A percentile compares a stretch with the other conserved stretches of the same genome.
Conservation (phyloP, 371 early-diverging fungal species). For the Funneliformis caledonium region DNA sequence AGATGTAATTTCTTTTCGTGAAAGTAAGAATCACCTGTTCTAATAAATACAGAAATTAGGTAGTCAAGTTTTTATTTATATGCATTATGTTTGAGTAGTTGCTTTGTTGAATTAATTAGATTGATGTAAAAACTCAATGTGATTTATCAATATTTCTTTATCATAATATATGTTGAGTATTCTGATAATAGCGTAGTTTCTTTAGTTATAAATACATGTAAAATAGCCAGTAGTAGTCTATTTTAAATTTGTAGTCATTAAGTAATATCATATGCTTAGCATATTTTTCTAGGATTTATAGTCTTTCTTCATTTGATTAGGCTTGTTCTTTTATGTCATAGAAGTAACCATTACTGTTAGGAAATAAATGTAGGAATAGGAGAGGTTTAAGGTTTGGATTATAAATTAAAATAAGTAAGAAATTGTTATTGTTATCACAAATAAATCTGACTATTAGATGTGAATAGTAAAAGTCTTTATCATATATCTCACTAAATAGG, state of each 20-base stretch:
- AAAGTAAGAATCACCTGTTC: slow-evolving; percentile 20
- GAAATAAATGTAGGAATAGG: too few relatives aligned
- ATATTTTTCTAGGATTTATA: slow-evolving; percentile 6
- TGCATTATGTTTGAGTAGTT: not conserved
- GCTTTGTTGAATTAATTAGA: slow-evolving; percentile 2
- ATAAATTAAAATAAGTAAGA: too few relatives aligned
- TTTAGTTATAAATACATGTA: not conserved
- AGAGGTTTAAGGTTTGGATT: too few relatives aligned
- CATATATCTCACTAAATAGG: too few relatives aligned
- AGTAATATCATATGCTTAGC: not conserved
- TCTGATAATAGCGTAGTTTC: slow-evolving; percentile 10
- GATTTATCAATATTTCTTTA: not conserved
- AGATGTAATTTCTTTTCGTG: too few relatives aligned
- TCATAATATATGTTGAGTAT: not conserved
- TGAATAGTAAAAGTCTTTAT: too few relatives aligned
- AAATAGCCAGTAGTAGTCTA: slow-evolving; percentile 12
- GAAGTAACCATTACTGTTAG: too few relatives aligned
- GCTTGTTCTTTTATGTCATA: too few relatives aligned
- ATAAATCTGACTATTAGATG: too few relatives aligned
- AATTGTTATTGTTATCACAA: too few relatives aligned
- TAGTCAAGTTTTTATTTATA: not conserved
- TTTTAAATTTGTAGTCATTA: not conserved
- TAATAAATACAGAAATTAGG: not conserved
- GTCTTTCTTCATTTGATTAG: not conserved
- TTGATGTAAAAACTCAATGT: not conserved